Base-by-base conservation (phyloP, 495 filamentous ascomycete genomes). In the Neurospora sp. region DNA sequence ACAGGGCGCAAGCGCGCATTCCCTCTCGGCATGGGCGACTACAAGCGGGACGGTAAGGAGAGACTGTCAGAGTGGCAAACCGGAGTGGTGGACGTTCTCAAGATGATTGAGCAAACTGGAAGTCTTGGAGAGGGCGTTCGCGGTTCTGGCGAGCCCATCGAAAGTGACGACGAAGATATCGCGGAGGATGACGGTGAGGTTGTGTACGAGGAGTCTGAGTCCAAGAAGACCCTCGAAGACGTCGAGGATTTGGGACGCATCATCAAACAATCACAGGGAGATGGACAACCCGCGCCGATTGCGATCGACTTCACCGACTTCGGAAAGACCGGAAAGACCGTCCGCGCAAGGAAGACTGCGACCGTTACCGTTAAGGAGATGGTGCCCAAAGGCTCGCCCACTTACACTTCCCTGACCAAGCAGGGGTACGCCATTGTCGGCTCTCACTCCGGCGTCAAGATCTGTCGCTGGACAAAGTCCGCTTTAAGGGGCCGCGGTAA, bases 381-480 rank as follows among this genome's bases (percentile, higher is more conserved):
- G 95, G 95, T 98, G 5, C 93, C 95, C 7, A 91, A 90, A 75
- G 89, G 87, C 54, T 97, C 94, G 7, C 94, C 96, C 2, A 98
- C 95, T 0, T 92, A 97, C 77, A 84, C 89, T 11, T 85, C 95
- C 69, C 87, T 98, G 59, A 98, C 95, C 3, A 98, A 98, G 79
- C 95, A 98, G 86, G 95, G 95, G 20, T 98, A 98, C 81, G 89
- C 92, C 0, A 98, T 98, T 72, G 91, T 98, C 69, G 95, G 95
- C 69, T 94, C 94, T 0, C 95, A 98, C 83, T 96, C 93, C 10
- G 95, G 95, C 35, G 95, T 98, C 72, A 98, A 98, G 83, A 97
- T 97, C 76, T 98, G 95, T 80, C 92, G 95, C 35, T 98, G 95
- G 95, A 98, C 95, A 11, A 98, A 98, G 83, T 97, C 94, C 7